Base-by-base conservation (phyloP, 257 asterid species). In the Jaltomata sinuosa region DNA sequence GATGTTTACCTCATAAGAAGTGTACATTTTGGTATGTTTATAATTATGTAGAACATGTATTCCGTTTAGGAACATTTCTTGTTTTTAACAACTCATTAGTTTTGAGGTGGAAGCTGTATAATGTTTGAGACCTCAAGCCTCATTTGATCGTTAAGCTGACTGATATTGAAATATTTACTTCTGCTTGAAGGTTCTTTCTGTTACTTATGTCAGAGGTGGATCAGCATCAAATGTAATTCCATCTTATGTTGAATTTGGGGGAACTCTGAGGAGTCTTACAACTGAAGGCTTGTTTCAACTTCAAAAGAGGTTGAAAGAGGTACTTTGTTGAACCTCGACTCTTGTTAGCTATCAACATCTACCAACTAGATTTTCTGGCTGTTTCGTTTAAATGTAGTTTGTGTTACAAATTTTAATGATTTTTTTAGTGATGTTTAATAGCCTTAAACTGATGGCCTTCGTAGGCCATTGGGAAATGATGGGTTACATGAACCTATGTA, bases 261-360 rank as follows among this genome's bases (percentile, higher is more conserved):
- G 98, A 22, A 92, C 97, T 67, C 87, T 95, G 77, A 92, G 98
- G 87, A 95, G 98, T 87, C 92, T 94, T 64, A 92, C 97, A 6
- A 94, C 98, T 27, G 92, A 91, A 91, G 98, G 98, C 80, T 84
- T 94, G 88, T 61, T 59, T 55, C 88, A 80, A 85, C 98, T 95
- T 74, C 92, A 90, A 89, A 80, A 84, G 81, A 92, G 98, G 90
- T 93, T 93, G 80, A 94, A 88, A 90, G 96, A 94, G 98, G 98
- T 94, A 86, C 6, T 21, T 52, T 31, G 38, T 8, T 76, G 81
- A 47, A 47, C 18, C 42, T 47, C 15, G 61, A 16, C 25, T 45
- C n/a, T 76, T 47, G 38, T 27, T 15, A 7, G 47, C 59, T 74
- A 8, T 25, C 27, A 47, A 47, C 81, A 76, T 27, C 81, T 15